Evolutionary conservation across 176 grass and related monocot species (phyloP), one percentile per base, ranked within the genome.

Genomic region (Carex littledalei): DNA sequence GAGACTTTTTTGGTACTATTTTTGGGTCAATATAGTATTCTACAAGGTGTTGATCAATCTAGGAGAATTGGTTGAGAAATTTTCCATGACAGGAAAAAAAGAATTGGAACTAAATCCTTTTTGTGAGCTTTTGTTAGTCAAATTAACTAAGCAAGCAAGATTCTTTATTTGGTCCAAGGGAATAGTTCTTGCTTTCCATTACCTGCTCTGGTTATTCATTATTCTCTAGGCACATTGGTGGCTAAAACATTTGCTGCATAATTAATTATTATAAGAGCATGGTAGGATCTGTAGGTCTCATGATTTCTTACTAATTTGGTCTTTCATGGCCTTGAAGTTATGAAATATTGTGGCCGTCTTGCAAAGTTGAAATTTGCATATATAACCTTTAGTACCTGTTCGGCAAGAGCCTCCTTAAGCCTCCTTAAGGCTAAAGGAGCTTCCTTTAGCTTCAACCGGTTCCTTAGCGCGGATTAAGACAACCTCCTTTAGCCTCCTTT

Each of bases 131-230:
- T 71, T 43, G 1, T 21, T 10, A 1, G 37, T 43, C 67, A 72
- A 9, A 18, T n/a, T 45, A 20, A 22, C 18, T 21, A 63, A 63
- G 20, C 8, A 11, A 63, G 21, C 17, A 72, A 3, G 18, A 45
- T 20, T 72, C 65, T 47, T 47, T 72, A 43, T 78, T 78, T 57
- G 74, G 15, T 78, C 52, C 22, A 31, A 12, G 24, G 15, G 74
- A 78, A 78, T 78, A 78, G 57, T 55, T 78, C 7, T 55, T 57
- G 13, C 74, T 34, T 57, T 24, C 24, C 52, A 78, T 78, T 78
- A 57, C 29, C 8, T 34, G 49, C 52, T 55, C 74, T 39, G 11
- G 45, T 72, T 72, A 55, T 78, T 11, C 74, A 78, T 78, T 72
- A 34, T 78, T 57, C 26, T 26, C 11, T 49, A 8, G 4, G 72